A percentile compares a stretch with the other conserved stretches of the same genome.
phyloP scores from a whole-genome alignment of 192 early-diverging fungal species.

The Coemansia sp. region DNA sequence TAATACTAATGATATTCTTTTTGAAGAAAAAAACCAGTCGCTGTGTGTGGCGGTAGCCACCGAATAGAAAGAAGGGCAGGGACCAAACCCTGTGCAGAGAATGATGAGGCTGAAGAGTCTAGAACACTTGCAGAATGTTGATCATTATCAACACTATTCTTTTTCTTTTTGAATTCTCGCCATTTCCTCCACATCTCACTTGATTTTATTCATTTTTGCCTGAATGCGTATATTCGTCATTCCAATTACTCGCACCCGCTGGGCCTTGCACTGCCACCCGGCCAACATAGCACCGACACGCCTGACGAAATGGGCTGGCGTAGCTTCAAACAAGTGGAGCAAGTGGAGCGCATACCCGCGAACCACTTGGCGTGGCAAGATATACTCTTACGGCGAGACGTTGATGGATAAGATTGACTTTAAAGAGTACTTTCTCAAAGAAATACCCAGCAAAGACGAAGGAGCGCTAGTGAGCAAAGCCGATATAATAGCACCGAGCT shows the following conservation, averaged over 20 bases:
- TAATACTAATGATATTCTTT: background rate
- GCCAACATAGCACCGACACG: slow-evolving; percentile 39
- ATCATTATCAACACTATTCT: background rate
- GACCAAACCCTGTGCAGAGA: background rate
- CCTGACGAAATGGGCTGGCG: slow-evolving; percentile 42
- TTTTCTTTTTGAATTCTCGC: background rate
- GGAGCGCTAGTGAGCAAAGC: slow-evolving; percentile 32
- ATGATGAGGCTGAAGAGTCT: background rate
- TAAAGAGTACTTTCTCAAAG: slow-evolving; percentile 75
- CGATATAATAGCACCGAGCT: slow-evolving; percentile 52
- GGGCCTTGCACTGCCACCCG: slow-evolving; percentile 55
- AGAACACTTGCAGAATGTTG: background rate
- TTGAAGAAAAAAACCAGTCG: too few relatives aligned
- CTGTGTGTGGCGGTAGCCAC: background rate
- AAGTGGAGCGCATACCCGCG: slow-evolving; percentile 45
- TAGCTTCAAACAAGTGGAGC: slow-evolving; percentile 49
- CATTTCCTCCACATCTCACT: background rate
- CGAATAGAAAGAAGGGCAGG: background rate
- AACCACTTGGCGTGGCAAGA: slow-evolving; percentile 60
- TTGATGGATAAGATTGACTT: slow-evolving; percentile 75
- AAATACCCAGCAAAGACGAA: slow-evolving; percentile 61
- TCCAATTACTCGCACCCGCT: slow-evolving; percentile 43
- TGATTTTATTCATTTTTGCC: slow-evolving; percentile 11
- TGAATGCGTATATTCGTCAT: slow-evolving; percentile 50
- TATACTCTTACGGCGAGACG: slow-evolving; percentile 61